Base-by-base conservation (phyloP, 495 filamentous ascomycete genomes). In the Penicillium samsonianum region DNA sequence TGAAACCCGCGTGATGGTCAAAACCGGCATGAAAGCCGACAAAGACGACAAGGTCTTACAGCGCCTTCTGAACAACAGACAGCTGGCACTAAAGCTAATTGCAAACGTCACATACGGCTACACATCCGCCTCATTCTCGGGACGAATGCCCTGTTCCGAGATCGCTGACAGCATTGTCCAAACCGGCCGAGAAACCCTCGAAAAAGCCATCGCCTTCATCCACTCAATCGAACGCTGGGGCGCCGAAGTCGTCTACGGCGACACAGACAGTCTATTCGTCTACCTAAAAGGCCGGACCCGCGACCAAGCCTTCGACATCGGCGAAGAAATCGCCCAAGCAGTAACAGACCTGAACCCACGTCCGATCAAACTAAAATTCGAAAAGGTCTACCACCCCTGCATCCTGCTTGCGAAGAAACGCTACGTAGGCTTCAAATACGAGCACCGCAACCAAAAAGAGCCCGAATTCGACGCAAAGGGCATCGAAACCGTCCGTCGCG, bases 81-180 rank as follows among this genome's bases (percentile, higher is more conserved):
- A 98, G 62, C 75, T 98, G 1, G 94, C 94, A 1, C 82, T 98
- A n/a, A 98, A 98, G 67, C 81, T 98, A 14, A 91, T 97, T 43
- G 95, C 94, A 7, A 98, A 98, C 62, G 94, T 98, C 57, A 98
- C 95, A 1, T 98, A 98, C 62, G 94, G 94, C 38, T 98, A 98
- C 71, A 93, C 95, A 0, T 96, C 93, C 12, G 94, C 94, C 2
- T 91, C 90, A 5, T 97, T 95, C 72, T 96, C 92, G 0, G 94
- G 94, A 1, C 82, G 94, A 37, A 98, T 98, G 95, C 94, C 94
- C 4, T 98, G 94, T 70, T 88, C 91, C 14, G 94, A 98, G 72
- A 97, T 98, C 59, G 95, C 94, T 30, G 94, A 98, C 74, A 96
- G 91, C 73, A 98, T 98, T 67, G 94, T 98, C 0, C 94, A 98